Evolutionary conservation across 164 flowering plant species (phyloP), one percentile per base, ranked within the genome.

Genomic region (Annona cherimola): DNA sequence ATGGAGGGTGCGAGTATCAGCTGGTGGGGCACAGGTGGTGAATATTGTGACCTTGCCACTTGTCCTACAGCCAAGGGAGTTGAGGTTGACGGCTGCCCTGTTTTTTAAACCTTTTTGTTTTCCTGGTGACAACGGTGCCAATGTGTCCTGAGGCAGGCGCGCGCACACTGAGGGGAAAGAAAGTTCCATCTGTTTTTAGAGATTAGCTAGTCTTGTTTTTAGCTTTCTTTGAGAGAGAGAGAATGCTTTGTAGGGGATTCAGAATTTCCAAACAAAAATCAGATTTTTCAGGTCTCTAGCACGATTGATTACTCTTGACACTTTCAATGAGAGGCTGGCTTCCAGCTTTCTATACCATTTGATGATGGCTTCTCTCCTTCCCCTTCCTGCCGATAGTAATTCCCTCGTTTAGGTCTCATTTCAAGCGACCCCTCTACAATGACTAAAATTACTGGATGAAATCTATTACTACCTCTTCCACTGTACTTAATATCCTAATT

Each of bases 11-110:
- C 61, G 68, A 67, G 76, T 40, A 5, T 90, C 54, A 71, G 59
- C 26, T 94, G 96, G 99, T 94, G 99, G 99, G 97, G 97, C 2
- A 83, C 85, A 3, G 68, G 60, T 1, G 95, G 96, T 6, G 97
- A 92, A 69, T 91, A 89, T 65, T 94, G 98, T 66, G 77, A 76
- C 0, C 78, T 94, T 65, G 97, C 96, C 54, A 69, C 70, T 5
- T 92, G 98, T 77, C 95, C 96, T 39, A 90, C 94, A 14, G 94
- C 93, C 26, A 88, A 86, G 73, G 95, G 95, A 46, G 79, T 92
- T 35, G 42, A 45, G 12, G 86, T 84, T 59, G 86, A 81, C 67
- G 87, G 86, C 6, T 91, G 97, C 71, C 95, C 95, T 42, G 78
- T 74, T 3, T 73, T 73, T 35, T 50, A 16, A 50, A 9, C 9